These are phyloP conservation scores for Colletotrichum limetticola DNA, from an alignment of 2,329 filamentous ascomycete genomes.

Conservation along the genomic window DNA sequence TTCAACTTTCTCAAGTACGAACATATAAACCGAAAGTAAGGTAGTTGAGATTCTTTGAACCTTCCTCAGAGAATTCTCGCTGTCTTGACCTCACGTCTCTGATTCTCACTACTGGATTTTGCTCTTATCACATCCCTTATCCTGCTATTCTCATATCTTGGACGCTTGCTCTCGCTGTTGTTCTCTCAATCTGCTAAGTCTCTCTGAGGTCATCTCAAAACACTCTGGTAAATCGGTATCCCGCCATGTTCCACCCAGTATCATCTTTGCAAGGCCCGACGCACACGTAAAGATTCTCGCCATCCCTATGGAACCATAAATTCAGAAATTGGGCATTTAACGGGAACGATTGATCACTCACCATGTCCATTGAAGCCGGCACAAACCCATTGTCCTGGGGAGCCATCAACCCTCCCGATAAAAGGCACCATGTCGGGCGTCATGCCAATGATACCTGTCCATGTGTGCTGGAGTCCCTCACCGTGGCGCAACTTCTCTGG, in stretches of 20 bases:
- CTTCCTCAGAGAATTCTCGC: neutral
- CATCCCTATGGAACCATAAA: constrained; percentile 42
- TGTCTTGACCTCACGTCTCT: neutral
- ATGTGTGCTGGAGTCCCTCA: constrained; percentile 56
- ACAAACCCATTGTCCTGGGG: constrained; percentile 38
- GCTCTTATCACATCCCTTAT: neutral
- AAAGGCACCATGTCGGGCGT: constrained; percentile 58
- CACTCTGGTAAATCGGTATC: constrained; percentile 46
- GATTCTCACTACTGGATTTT: neutral
- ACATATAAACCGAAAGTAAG: too few relatives aligned
- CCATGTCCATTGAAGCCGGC: constrained; percentile 54
- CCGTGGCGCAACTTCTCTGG: constrained; percentile 39
- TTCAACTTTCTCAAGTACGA: too few relatives aligned
- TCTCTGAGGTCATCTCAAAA: constrained; percentile 23
- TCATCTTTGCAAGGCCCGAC: constrained; percentile 53
- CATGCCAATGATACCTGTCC: constrained; percentile 60
- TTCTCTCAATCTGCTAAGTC: neutral
- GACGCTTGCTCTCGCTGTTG: neutral
- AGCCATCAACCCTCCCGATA: constrained; percentile 51
- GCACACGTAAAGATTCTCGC: constrained; percentile 58
- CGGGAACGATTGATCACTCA: too few relatives aligned
- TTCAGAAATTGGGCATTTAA: neutral
- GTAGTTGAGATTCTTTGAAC: too few relatives aligned
- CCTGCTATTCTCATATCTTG: neutral
- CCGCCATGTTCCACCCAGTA: constrained; percentile 49